Percentiles rank a stretch among this genome's conserved stretches.
Conservation (phyloP, 2,329 filamentous ascomycete genomes). For the Botrytis squamosa region DNA sequence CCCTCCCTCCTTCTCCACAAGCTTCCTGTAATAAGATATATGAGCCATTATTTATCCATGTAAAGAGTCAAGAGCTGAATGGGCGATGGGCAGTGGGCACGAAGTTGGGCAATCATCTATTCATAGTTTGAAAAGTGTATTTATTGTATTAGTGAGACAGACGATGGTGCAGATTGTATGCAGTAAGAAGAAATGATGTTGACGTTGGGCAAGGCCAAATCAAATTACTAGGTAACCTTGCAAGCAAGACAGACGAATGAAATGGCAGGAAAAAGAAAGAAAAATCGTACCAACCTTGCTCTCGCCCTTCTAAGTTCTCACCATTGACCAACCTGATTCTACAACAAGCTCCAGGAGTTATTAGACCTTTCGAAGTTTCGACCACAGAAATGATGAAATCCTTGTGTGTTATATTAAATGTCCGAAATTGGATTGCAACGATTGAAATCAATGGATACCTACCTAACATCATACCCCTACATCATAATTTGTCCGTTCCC, state of each 20-base stretch:
- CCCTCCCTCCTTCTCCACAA: neutral
- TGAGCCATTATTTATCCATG: slow-evolving; percentile 2
- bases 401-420: neutral
- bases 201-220: slow-evolving; percentile 7
- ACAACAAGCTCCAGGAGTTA: neutral
- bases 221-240: neutral
- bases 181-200: slow-evolving; percentile 7
- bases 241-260: neutral
- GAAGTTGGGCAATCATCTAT: neutral
- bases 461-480: neutral
- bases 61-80: no score
- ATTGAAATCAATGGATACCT: neutral
- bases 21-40: neutral
- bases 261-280: slow-evolving; percentile 1
- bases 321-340: neutral
- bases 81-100: neutral
- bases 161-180: neutral
- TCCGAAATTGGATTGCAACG: neutral
- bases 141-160: neutral
- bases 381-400: neutral
- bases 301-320: neutral
- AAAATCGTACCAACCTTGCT: neutral
- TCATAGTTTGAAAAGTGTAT: neutral
- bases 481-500: neutral
- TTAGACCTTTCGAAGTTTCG: neutral